These are phyloP conservation scores for Sarocladium oryzae DNA, from an alignment of 2,329 filamentous ascomycete genomes.

Conservation along the genomic window DNA sequence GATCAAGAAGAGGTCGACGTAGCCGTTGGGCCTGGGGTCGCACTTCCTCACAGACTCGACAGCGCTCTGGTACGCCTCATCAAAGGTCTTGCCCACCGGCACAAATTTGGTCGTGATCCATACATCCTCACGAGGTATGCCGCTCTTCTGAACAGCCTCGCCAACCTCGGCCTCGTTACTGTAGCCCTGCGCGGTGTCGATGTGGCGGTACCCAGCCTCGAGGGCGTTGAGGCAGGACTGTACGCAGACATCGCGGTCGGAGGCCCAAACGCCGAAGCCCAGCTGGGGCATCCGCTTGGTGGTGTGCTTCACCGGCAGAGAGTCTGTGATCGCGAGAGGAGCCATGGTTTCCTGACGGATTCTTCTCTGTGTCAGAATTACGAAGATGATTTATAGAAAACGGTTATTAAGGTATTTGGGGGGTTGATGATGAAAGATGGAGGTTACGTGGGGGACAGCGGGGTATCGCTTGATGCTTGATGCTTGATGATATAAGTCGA, in stretches of 20 bases:
- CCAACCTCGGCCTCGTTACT: constrained; percentile 39
- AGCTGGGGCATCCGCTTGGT: constrained; percentile 49
- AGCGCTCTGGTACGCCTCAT: constrained; percentile 52
- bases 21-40: constrained; percentile 45
- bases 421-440: too few species aligned
- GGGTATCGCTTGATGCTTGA: too few species aligned
- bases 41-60: constrained; percentile 59
- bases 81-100: constrained; percentile 36
- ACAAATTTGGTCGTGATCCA: constrained; percentile 52
- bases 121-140: constrained; percentile 38
- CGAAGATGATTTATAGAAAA: too few species aligned
- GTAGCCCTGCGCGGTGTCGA: constrained; percentile 38
- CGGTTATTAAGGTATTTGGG: too few species aligned
- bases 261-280: constrained; percentile 65
- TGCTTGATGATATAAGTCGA: too few species aligned
- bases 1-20: constrained; percentile 66
- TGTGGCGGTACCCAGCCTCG: constrained; percentile 48
- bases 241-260: constrained; percentile 44
- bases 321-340: not conserved
- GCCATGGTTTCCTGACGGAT: not conserved
- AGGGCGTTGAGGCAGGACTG: constrained; percentile 51
- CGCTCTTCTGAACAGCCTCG: constrained; percentile 37
- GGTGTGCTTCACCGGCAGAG: not conserved
- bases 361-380: too few species aligned
- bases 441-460: too few species aligned